These are phyloP conservation scores for Alternaria panax DNA, from an alignment of 2,329 filamentous ascomycete genomes.

Conservation along the genomic window DNA sequence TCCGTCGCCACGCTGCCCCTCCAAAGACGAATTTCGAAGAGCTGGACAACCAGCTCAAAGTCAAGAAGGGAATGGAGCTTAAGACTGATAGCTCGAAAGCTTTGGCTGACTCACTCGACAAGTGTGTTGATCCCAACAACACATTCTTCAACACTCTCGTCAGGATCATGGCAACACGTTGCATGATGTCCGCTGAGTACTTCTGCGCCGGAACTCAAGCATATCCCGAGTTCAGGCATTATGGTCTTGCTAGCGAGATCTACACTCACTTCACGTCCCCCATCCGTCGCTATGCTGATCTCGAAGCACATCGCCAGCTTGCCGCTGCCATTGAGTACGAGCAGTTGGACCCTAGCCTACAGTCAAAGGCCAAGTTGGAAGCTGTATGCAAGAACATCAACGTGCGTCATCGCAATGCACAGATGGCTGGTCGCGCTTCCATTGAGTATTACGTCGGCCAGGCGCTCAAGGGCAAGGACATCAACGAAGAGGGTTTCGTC, in stretches of 20 bases:
- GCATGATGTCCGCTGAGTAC: conserved; percentile 99
- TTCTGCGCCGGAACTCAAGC: conserved; percentile 94
- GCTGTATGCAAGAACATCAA: conserved; percentile 99
- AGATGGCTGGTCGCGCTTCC: conserved; percentile 90
- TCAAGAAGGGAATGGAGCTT: conserved; percentile 82
- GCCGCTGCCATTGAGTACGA: conserved; percentile 96
- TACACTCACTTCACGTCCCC: conserved; percentile 99
- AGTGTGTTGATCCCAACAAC: conserved; percentile 77
- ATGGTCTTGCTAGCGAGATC: conserved; percentile 93
- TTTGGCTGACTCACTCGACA: conserved; percentile 90
- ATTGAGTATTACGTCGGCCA: conserved; percentile 99
- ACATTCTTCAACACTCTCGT: conserved; percentile 99
- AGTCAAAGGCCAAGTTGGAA: conserved; percentile 84
- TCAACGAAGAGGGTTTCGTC: conserved; percentile 90
- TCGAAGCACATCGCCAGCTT: conserved; percentile 91
- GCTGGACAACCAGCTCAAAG: conserved; percentile 85
- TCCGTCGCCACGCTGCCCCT: conserved; percentile 89
- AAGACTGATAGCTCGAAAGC: conserved; percentile 86
- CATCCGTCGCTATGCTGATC: conserved; percentile 96
- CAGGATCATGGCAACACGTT: conserved; percentile 95
- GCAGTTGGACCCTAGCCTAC: conserved; percentile 79
- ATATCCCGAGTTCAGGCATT: conserved; percentile 94
- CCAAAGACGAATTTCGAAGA: conserved; percentile 98
- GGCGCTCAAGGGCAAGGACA: conserved; percentile 78
- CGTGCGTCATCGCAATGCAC: conserved; percentile 93